Evolutionary conservation across 805 yeast genomes (phyloP).

Genomic region (Tetrapisispora fleetii): DNA sequence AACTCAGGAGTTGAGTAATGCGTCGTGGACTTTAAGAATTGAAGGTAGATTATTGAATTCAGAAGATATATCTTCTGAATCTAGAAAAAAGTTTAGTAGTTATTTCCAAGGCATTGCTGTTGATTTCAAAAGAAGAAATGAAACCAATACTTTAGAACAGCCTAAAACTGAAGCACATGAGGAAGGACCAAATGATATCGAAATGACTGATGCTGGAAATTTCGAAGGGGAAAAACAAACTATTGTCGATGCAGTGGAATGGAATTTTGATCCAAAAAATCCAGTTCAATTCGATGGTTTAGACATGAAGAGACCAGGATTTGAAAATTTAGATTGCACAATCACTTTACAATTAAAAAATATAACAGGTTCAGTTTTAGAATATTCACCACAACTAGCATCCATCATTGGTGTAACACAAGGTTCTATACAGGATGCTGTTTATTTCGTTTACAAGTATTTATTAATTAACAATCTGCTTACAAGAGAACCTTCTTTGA

Average conservation of each 20-base stretch:
- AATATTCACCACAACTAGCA: slow-evolving; percentile 54
- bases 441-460: slow-evolving; percentile 73
- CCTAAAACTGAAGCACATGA: neutral
- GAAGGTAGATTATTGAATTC: slow-evolving; percentile 71
- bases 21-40: slow-evolving; percentile 76
- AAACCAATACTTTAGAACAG: neutral
- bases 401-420: slow-evolving; percentile 66
- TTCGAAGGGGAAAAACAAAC: slow-evolving; percentile 1
- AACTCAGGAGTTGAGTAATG: slow-evolving; percentile 24
- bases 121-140: slow-evolving; percentile 39
- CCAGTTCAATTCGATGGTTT: slow-evolving; percentile 73
- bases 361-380: slow-evolving; percentile 52
- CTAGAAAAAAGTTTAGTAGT: slow-evolving; percentile 58
- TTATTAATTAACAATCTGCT: slow-evolving; percentile 55
- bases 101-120: slow-evolving; percentile 78
- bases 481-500: slow-evolving; percentile 6
- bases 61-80: slow-evolving; percentile 38
- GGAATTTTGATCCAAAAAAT: slow-evolving; percentile 64
- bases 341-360: slow-evolving; percentile 77
- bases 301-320: slow-evolving; percentile 76
- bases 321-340: slow-evolving; percentile 50
- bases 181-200: neutral
- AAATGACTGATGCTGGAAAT: neutral
- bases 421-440: slow-evolving; percentile 78
- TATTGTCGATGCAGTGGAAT: slow-evolving; percentile 48